These are phyloP conservation scores for Gossypioides kirkii DNA, from an alignment of 345 rosid species.

Conservation along the genomic window DNA sequence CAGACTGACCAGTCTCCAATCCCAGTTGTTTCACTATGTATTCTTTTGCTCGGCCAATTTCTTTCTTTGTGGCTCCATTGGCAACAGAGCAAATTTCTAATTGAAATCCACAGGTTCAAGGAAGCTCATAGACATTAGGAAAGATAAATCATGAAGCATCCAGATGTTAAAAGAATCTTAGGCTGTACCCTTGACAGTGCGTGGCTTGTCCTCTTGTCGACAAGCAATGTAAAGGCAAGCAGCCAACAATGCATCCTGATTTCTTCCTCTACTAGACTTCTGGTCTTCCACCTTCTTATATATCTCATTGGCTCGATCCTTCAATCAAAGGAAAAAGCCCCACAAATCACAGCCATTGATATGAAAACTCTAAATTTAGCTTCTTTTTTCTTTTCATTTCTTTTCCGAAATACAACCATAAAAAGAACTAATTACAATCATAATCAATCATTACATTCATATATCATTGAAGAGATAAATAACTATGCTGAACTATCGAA, in stretches of 20 bases:
- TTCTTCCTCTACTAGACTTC: conserved; percentile 98
- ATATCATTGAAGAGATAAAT: no score
- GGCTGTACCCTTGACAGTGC: conserved; percentile 96
- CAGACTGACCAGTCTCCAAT: conserved; percentile 88
- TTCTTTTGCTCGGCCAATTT: conserved; percentile 99
- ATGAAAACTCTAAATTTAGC: neutral
- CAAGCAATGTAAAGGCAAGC: conserved; percentile 98
- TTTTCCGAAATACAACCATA: no score
- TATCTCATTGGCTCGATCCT: conserved; percentile 81
- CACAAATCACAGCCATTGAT: neutral
- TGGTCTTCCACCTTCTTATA: conserved; percentile 86
- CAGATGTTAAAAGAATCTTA: conserved; percentile 50
- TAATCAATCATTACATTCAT: no score
- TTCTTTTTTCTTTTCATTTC: neutral
- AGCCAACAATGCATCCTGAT: conserved; percentile 93
- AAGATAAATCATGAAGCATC: conserved; percentile 55
- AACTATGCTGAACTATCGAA: no score
- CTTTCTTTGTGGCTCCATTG: conserved; percentile 99
- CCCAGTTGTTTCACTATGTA: conserved; percentile 96
- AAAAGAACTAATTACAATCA: no score
- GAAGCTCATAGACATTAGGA: conserved; percentile 51
- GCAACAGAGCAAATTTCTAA: conserved; percentile 99
- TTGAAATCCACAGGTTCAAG: conserved; percentile 56
- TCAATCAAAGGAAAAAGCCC: conserved; percentile 22
- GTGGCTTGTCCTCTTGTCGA: conserved; percentile 98